Base-by-base conservation (phyloP, 257 asterid genomes). In the Solanum medicagineum region DNA sequence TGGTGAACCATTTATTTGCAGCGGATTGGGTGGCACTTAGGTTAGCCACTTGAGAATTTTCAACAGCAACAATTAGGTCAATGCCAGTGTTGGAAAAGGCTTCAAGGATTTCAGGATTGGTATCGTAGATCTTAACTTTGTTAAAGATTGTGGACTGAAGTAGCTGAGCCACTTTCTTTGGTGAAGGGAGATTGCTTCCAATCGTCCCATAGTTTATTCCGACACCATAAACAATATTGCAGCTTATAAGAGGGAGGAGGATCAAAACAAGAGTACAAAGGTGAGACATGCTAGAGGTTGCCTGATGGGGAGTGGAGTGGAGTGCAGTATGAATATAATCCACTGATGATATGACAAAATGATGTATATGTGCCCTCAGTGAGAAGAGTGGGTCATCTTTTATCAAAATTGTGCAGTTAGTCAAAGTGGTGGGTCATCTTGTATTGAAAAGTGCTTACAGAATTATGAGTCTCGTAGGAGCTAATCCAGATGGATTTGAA, bases 171-270 rank as follows among this genome's bases (percentile, higher is more conserved):
- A 94, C 95, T 81, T 80, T 87, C 68, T 91, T 90, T 0, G 96
- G 97, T 0, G 92, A 86, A 13, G 96, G 96, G 47, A 94, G 95
- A 88, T 94, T 92, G 91, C 89, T 92, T 85, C 92, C 97, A n/a
- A 92, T 17, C 0, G 94, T 93, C 85, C 96, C 97, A 29, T 94
- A 94, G 89, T 92, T 92, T 71, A 94, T 68, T 54, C 97, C 97
- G 16, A 93, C 73, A 68, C 87, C 74, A 20, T 87, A 86, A 71
- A 85, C 93, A 8, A 44, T 6, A 55, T 54, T 3, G 81, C 9
- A 56, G 51, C 51, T 36, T 17, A 66, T 16, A 15, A 66, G 84
- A 11, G 82, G 74, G 80, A 8, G 57, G 70, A 87, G 83, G 5
- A 53, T 59, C 83, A 86, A 73, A 80, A 89, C 49, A 29, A 54